A percentile compares a stretch with the other conserved stretches of the same genome.
phyloP scores from a whole-genome alignment of 31 red algal species.

The Porphyra umbilicalis region DNA sequence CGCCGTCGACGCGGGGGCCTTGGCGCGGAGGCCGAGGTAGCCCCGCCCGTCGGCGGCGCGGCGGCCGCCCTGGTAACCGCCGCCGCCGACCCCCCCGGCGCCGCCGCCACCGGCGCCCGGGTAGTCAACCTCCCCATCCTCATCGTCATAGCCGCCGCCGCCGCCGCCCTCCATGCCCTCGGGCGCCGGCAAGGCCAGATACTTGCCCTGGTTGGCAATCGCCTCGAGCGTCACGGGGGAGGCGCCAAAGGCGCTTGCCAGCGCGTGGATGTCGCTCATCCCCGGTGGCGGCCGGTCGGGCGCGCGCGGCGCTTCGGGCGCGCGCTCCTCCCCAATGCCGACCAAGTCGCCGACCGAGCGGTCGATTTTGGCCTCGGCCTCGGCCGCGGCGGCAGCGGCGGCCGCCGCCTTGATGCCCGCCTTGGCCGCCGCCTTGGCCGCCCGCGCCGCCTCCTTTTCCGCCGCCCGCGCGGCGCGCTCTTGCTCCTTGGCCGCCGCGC shows the following conservation, averaged over 20 bases:
- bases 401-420: background rate
- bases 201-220: conserved; percentile 9
- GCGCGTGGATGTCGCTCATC: conserved; percentile 39
- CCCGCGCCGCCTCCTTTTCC: background rate
- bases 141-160: conserved; percentile 28
- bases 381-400: conserved; percentile 22
- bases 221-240: conserved; percentile 19
- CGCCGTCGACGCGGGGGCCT: background rate
- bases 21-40: background rate
- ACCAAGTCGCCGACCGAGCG: conserved; percentile 48
- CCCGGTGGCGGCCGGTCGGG: conserved; percentile 1
- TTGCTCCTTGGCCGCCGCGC: background rate
- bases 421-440: conserved; percentile 2
- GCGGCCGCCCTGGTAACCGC: background rate
- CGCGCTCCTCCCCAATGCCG: conserved; percentile 14
- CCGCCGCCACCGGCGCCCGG: conserved; percentile 1
- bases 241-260: conserved; percentile 55
- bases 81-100: no score
- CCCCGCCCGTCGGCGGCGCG: background rate
- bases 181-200: conserved; percentile 5
- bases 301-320: background rate
- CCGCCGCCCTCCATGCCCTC: background rate
- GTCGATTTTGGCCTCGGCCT: conserved; percentile 15
- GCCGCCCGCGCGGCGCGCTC: background rate
- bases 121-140: conserved; percentile 37